Conservation (phyloP, 768 basidiomycete genomes). For the Peribolospora kevripleyi region DNA sequence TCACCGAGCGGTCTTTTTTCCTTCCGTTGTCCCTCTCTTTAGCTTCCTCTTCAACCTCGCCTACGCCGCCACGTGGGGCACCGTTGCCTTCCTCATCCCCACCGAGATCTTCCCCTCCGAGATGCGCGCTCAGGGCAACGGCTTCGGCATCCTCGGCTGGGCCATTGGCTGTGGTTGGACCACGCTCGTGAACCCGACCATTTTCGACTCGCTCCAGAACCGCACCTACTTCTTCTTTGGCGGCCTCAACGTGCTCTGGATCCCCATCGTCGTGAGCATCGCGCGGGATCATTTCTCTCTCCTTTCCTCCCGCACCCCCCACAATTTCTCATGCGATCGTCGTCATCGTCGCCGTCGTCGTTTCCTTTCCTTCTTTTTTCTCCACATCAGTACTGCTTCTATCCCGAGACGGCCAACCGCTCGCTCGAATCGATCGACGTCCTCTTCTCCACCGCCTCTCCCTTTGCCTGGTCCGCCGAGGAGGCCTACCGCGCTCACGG, state of each 20-base stretch:
- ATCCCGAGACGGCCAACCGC: too few species aligned
- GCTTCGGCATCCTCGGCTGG: constrained; percentile 12
- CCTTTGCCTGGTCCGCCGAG: too few species aligned
- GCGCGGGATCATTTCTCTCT: not conserved
- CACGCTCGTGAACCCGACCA: constrained; percentile 8
- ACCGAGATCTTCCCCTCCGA: constrained; percentile 12
- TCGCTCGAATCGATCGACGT: too few species aligned
- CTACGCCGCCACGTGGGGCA: constrained; percentile 13
- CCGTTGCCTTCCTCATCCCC: constrained; percentile 10
- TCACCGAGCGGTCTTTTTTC: not conserved
- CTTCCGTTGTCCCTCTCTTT: constrained; percentile 24
- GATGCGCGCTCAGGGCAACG: constrained; percentile 12
- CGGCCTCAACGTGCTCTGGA: constrained; percentile 7
- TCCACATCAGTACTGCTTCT: too few species aligned
- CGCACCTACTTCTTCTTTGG: constrained; percentile 11
- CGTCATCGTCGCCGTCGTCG: too few species aligned
- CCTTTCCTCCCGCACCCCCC: too few species aligned
- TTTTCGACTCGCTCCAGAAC: constrained; percentile 8
- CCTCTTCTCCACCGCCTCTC: too few species aligned
- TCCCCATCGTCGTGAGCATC: constrained; percentile 3
- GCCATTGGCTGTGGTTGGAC: constrained; percentile 9
- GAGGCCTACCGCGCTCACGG: too few species aligned
- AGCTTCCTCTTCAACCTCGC: constrained; percentile 19
- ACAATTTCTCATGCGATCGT: too few species aligned
- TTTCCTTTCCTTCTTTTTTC: too few species aligned